A percentile compares a stretch with the other conserved stretches of the same genome.
phyloP scores from a whole-genome alignment of 164 flowering plant genomes.

The Stephania japonica region DNA sequence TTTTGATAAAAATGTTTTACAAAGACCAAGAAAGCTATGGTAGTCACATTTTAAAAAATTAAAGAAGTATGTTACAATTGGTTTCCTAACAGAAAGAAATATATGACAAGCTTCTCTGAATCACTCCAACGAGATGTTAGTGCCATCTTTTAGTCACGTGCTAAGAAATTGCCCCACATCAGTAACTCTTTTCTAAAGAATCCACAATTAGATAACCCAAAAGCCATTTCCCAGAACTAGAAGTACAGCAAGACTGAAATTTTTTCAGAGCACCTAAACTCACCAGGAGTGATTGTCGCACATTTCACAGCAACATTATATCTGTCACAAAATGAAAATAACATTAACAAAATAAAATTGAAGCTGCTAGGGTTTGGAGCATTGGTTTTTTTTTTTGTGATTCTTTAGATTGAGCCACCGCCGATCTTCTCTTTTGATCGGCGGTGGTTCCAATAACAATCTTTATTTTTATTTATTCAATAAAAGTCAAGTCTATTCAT shows the following conservation, averaged over 20 bases:
- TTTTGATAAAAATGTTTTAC: too few relatives aligned
- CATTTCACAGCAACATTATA: slow-evolving; percentile 96
- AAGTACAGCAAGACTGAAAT: neutral
- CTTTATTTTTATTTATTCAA: too few relatives aligned
- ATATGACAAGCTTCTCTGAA: too few relatives aligned
- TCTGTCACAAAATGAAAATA: slow-evolving; percentile 37
- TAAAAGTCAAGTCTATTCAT: too few relatives aligned
- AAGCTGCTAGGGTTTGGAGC: too few relatives aligned
- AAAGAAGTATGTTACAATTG: neutral
- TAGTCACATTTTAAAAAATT: neutral
- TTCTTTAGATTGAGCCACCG: too few relatives aligned
- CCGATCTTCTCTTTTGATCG: too few relatives aligned
- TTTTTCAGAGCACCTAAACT: slow-evolving; percentile 17
- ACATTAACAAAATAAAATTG: neutral
- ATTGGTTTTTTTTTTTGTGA: too few relatives aligned
- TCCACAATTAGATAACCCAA: neutral
- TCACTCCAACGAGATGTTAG: neutral
- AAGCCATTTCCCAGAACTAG: neutral
- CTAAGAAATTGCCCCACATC: neutral
- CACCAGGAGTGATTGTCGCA: slow-evolving; percentile 98
- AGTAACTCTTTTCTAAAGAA: neutral
- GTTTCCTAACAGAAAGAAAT: neutral
- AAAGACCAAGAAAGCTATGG: neutral
- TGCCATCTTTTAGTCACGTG: neutral
- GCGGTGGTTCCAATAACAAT: too few relatives aligned